Base-by-base conservation (phyloP, 768 basidiomycete species). In the Leucosporidium scottii region DNA sequence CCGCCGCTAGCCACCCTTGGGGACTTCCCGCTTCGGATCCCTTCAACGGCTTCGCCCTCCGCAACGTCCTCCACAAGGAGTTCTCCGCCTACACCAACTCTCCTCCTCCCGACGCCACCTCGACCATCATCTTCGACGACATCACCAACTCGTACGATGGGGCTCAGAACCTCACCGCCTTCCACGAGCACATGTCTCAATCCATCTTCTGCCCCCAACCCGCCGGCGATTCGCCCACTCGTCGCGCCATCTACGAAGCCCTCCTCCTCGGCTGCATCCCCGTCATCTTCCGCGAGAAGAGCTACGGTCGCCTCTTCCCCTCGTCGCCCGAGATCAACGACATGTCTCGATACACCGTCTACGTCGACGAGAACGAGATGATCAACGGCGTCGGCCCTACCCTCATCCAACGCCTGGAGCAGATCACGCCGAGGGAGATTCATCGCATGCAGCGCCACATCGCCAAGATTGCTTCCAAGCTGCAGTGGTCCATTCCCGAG, bases 11-110 rank as follows among this genome's bases (percentile, higher is more conserved):
- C 6, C 70, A 72, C 58, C 70, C 70, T 17, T 72, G 70, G 70
- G 70, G 70, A 3, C 61, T 63, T 8, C 67, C 70, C 28, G 64
- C 67, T 9, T 65, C 58, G 23, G 70, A 72, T 34, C 66, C 70
- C 2, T 72, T 72, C 70, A 72, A 72, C 61, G 70, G 70, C 54
- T 72, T 72, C 61, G 67, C 70, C 21, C 70, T 72, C 27, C 70
- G 70, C 20, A 58, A 53, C 53, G 59, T 55, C 7, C 66, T 68
- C 4, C 61, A 55, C 47, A 55, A 68, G 49, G 44, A 65, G 47
- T 68, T 68, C 49, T 21, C 44, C 47, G 34, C 51, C 23, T 71
- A 62, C 60, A 27, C 51, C 50, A 30, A 44, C 31, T 30, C 27
- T 1, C 59, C 57, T 2, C 58, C 57, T 9, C 27, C 30, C 12